A percentile compares a stretch with the other conserved stretches of the same genome.
phyloP scores from a whole-genome alignment of 2,329 filamentous ascomycete species.

The Paraphaeosphaeria sporulosa region DNA sequence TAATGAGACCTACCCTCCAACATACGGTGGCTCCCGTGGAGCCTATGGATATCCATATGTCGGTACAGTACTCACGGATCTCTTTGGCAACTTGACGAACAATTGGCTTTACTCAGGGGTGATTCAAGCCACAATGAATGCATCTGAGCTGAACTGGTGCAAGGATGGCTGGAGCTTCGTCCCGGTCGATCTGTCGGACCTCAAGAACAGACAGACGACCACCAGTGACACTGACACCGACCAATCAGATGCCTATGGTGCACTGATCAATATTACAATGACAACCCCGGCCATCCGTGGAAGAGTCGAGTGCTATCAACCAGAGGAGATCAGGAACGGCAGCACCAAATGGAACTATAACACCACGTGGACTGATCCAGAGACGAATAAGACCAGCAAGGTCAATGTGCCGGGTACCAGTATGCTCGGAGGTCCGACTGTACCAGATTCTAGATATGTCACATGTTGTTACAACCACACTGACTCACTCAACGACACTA shows the following conservation, averaged over 20 bases:
- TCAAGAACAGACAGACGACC: not conserved
- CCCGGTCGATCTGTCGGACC: slow-evolving; percentile 20
- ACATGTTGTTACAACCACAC: slow-evolving; percentile 17
- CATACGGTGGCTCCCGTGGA: not conserved
- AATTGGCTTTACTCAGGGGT: slow-evolving; percentile 33
- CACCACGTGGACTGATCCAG: slow-evolving; percentile 1
- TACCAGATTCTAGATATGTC: slow-evolving; percentile 5
- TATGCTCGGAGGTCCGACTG: not conserved
- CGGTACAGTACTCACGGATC: slow-evolving; percentile 6
- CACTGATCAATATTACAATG: slow-evolving; percentile 17
- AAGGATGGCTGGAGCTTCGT: slow-evolving; percentile 34
- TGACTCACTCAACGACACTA: not conserved
- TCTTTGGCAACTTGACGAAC: slow-evolving; percentile 23
- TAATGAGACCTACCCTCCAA: slow-evolving; percentile 1
- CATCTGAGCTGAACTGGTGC: slow-evolving; percentile 28
- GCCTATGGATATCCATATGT: slow-evolving; percentile 7
- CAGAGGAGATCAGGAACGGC: slow-evolving; percentile 13
- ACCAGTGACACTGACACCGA: not conserved
- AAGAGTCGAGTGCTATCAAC: slow-evolving; percentile 19
- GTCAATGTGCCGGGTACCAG: not conserved
- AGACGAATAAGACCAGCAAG: slow-evolving; percentile 1
- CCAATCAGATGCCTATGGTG: not conserved
- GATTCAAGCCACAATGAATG: slow-evolving; percentile 27
- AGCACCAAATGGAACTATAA: slow-evolving; percentile 14
- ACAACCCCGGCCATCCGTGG: slow-evolving; percentile 20